phyloP scores from a whole-genome alignment of 1,139 yeast species.

The Pichia terricola region DNA sequence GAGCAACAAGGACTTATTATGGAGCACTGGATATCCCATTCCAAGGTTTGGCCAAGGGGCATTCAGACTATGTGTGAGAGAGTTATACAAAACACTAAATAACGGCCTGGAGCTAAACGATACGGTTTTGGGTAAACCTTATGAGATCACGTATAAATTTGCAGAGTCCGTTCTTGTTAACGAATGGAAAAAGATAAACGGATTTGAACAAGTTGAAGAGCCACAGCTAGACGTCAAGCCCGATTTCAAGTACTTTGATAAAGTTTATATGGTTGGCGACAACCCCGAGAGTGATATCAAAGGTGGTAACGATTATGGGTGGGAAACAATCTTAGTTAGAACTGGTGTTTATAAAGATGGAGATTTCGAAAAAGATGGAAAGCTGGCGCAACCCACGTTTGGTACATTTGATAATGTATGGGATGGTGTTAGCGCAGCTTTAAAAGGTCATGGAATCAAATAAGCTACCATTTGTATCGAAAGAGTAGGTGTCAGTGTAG shows the following conservation, averaged over 20 bases:
- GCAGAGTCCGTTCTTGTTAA: conserved; percentile 67
- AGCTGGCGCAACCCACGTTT: conserved; percentile 34
- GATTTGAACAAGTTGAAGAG: conserved; percentile 19
- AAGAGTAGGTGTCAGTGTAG: neutral
- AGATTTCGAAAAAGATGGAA: conserved; percentile 33
- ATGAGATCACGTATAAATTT: conserved; percentile 65
- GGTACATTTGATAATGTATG: conserved; percentile 43
- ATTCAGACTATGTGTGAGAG: conserved; percentile 55
- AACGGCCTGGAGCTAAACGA: conserved; percentile 39
- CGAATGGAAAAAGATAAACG: conserved; percentile 30
- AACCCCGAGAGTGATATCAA: conserved; percentile 87
- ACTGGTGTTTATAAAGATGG: conserved; percentile 82
- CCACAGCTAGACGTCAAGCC: conserved; percentile 33
- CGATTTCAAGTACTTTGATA: conserved; percentile 32
- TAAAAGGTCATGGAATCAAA: conserved; percentile 19
- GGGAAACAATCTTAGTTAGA: conserved; percentile 75
- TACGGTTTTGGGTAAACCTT: conserved; percentile 82
- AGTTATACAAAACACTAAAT: conserved; percentile 50
- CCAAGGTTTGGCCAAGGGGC: conserved; percentile 95
- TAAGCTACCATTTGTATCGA: neutral
- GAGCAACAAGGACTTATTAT: conserved; percentile 77
- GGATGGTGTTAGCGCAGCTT: conserved; percentile 33
- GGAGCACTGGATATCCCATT: conserved; percentile 76
- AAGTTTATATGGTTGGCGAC: conserved; percentile 91
- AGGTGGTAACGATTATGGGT: conserved; percentile 82